Evolutionary conservation across 768 basidiomycete species (phyloP), one percentile per base, ranked within the genome.

Genomic region (Pisolithus orientalis): DNA sequence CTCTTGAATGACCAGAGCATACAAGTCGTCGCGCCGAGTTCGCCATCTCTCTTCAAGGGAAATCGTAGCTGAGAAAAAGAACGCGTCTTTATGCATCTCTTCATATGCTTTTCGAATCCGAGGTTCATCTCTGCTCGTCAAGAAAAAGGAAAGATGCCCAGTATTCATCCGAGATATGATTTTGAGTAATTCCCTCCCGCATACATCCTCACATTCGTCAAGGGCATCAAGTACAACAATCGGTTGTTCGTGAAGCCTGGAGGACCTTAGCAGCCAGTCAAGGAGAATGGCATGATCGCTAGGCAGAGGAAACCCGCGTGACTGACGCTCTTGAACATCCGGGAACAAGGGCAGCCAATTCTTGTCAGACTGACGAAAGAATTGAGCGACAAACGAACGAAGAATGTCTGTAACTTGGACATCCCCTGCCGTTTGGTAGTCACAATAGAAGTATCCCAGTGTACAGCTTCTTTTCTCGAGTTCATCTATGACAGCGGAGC

Each of bases 391-490:
- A 17, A 65, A 24, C 2, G 62, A 61, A 5, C 57, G 56, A 42
- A 61, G 47, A 11, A 64, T 50, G 17, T 54, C 57, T 1, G 59
- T 38, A 6, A 55, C 49, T 8, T 49, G 50, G 2, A 51, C 61
- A 2, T 57, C 59, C 2, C 42, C 25, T 4, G 7, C 21, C 0
- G 24, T 43, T 5, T 49, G 51, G 38, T 65, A 65, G 44, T 64
- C 59, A 5, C 64, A 65, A 49, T 63, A 65, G 43, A 65, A 64
- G 24, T 51, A 61, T 0, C 27, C 51, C 2, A 52, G 8, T 0
- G 6, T 24, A 38, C 47, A 49, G n/a, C 34, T 31, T 1, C 6
- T 2, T 1, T 1, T 11, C 14, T 17, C 3, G 11, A 56, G 25
- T 5, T 51, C 42, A 21, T 59, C 45, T 0, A 62, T 49, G 3